These are phyloP conservation scores for Neurospora sp. DNA, from an alignment of 495 filamentous ascomycete genomes.

Conservation along the genomic window DNA sequence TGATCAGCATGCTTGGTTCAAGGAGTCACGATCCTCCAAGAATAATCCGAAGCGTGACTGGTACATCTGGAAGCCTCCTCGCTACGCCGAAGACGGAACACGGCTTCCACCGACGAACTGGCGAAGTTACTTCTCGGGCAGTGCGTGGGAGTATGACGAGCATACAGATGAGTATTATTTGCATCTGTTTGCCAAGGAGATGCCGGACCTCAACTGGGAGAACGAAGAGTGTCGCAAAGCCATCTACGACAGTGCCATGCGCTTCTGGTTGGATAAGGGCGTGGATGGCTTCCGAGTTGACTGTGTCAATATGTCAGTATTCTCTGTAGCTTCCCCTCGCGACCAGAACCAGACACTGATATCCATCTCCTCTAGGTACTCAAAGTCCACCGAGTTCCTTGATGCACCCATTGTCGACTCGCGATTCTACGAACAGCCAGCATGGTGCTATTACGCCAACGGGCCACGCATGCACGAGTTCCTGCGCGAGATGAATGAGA, in stretches of 20 bases:
- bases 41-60: slow-evolving; percentile 55
- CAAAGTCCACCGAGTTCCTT: slow-evolving; percentile 49
- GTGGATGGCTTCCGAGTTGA: slow-evolving; percentile 64
- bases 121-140: slow-evolving; percentile 44
- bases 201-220: slow-evolving; percentile 73
- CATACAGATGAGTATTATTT: slow-evolving; percentile 58
- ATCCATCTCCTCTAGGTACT: slow-evolving; percentile 26
- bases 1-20: slow-evolving; percentile 69
- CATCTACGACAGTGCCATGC: slow-evolving; percentile 52
- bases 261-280: slow-evolving; percentile 62
- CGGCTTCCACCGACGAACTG: slow-evolving; percentile 63
- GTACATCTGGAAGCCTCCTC: slow-evolving; percentile 62
- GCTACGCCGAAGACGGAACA: slow-evolving; percentile 46
- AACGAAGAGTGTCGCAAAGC: slow-evolving; percentile 48
- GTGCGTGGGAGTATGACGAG: slow-evolving; percentile 58
- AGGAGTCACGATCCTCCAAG: slow-evolving; percentile 51
- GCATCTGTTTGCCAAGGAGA: slow-evolving; percentile 52
- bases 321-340: background rate
- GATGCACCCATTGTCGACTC: slow-evolving; percentile 49
- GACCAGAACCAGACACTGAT: background rate
- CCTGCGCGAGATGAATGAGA: slow-evolving; percentile 44
- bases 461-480: slow-evolving; percentile 59
- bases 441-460: slow-evolving; percentile 46
- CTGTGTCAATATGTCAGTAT: slow-evolving; percentile 44
- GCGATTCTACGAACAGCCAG: slow-evolving; percentile 30